Percentiles rank a stretch among this genome's conserved stretches.
These are phyloP conservation scores for Alnus rubra DNA, from an alignment of 306 rosid species.

Conservation along the genomic window DNA sequence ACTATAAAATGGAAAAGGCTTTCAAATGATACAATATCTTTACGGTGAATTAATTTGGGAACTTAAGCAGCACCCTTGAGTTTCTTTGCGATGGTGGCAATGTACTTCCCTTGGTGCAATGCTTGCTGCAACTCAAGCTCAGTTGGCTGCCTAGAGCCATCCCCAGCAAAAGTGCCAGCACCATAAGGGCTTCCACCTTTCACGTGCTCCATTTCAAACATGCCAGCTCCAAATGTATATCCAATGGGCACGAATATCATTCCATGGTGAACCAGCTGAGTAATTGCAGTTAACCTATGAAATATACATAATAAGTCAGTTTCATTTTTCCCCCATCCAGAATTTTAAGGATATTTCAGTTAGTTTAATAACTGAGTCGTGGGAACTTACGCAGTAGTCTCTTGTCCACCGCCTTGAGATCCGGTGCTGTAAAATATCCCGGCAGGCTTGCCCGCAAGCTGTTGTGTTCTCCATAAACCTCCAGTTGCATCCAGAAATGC, in stretches of 20 bases:
- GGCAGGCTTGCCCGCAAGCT: conserved; percentile 95
- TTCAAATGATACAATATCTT: conserved; percentile 32
- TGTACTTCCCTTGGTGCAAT: conserved; percentile 87
- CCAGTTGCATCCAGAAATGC: conserved; percentile 91
- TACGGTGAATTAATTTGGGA: conserved; percentile 8
- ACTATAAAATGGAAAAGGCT: conserved; percentile 46
- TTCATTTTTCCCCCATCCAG: not conserved
- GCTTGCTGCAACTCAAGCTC: conserved; percentile 86
- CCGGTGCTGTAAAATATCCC: conserved; percentile 94
- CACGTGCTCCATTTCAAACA: conserved; percentile 94
- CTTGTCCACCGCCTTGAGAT: conserved; percentile 98
- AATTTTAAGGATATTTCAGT: not conserved
- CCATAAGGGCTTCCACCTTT: conserved; percentile 98
- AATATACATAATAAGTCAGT: not conserved
- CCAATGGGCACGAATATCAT: conserved; percentile 91
- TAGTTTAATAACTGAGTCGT: not conserved
- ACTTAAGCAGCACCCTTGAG: conserved; percentile 75
- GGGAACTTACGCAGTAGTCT: conserved; percentile 90
- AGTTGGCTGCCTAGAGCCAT: conserved; percentile 84
- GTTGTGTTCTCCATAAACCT: conserved; percentile 83
- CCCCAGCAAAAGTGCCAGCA: conserved; percentile 92
- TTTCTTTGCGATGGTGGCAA: conserved; percentile 88
- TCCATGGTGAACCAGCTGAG: conserved; percentile 96
- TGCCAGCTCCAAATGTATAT: conserved; percentile 88
- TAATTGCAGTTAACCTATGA: conserved; percentile 84